Evolutionary conservation across 768 basidiomycete species (phyloP), one percentile per base, ranked within the genome.

Genomic region (Stropharia rugosoannulata): DNA sequence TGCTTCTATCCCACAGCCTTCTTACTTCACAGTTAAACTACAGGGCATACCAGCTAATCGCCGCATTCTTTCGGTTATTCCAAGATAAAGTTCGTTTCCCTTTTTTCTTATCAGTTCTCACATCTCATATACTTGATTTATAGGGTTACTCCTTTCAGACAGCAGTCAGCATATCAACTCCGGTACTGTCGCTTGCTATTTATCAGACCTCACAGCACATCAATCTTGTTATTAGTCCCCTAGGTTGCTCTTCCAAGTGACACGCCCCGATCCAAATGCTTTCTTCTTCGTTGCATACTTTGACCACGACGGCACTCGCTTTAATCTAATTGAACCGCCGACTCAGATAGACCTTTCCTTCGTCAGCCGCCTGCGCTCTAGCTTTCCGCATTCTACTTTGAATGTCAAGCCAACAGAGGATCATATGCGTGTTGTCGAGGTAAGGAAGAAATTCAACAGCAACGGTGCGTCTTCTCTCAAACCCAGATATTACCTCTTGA

Each of bases 131-230:
- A 49, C 37, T 49, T 22, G 15, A 41, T n/a, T 37, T 25, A 5
- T 62, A 91, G 89, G 89, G 89, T 37, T 91, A 84, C 62, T 73
- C 80, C n/a, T 90, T 87, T 59, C 73, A 84, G 61, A 81, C 89
- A 22, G 75, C 80, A n/a, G 75, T 83, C 35, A 84, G 83, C 60
- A 76, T 79, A 6, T 80, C 79, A 35, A 79, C 78, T 57, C 60
- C 80, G 29, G 88, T 88, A 58, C 57, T 69, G 36, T 18, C 46
- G 56, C 51, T 49, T 45, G 8, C 41, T 16, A 11, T 36, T 39
- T n/a, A 18, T 39, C 19, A 36, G 37, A n/a, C 16, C 5, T 27
- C 44, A n/a, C 55, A 55, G 16, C 42, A 56, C 19, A 46, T 36
- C 27, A 48, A 38, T 58, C 58, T 59, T 25, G 50, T 59, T 43